These are phyloP conservation scores for Euphorbia corollata DNA, from an alignment of 441 rosid species.

Conservation along the genomic window DNA sequence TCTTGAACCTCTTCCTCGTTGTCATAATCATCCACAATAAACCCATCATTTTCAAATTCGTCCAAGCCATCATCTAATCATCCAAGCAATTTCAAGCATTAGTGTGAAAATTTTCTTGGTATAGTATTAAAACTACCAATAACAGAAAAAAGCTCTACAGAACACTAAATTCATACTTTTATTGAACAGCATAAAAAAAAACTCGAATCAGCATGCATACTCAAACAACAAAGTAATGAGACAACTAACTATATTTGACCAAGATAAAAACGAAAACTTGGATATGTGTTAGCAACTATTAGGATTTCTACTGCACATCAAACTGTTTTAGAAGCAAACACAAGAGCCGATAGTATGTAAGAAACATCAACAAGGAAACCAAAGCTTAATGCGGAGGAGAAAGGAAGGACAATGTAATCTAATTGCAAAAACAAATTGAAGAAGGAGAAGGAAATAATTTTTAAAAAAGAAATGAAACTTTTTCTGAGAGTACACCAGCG, in stretches of 20 bases:
- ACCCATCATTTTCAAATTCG: slow-evolving; percentile 72
- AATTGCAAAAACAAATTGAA: not conserved
- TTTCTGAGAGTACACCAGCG: not conserved
- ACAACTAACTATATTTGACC: not conserved
- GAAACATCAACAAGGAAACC: not conserved
- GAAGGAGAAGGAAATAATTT: not conserved
- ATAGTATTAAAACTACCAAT: not conserved
- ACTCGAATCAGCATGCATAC: not conserved
- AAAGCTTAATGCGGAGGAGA: too few relatives aligned
- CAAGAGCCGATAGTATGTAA: not conserved
- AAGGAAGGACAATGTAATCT: too few relatives aligned
- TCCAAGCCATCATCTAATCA: slow-evolving; percentile 23
- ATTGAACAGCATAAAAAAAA: not conserved
- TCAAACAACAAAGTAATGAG: not conserved
- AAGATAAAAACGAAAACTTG: not conserved
- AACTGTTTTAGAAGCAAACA: not conserved
- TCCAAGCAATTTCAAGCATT: not conserved
- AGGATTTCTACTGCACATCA: not conserved
- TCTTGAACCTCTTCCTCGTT: slow-evolving; percentile 53
- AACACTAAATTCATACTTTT: not conserved
- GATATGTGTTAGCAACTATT: not conserved
- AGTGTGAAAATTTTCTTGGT: not conserved
- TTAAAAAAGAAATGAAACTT: not conserved
- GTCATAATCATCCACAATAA: slow-evolving; percentile 57
- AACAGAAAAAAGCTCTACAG: not conserved